Conservation (phyloP, 208 protist genomes). For the Leishmania tarentolae region DNA sequence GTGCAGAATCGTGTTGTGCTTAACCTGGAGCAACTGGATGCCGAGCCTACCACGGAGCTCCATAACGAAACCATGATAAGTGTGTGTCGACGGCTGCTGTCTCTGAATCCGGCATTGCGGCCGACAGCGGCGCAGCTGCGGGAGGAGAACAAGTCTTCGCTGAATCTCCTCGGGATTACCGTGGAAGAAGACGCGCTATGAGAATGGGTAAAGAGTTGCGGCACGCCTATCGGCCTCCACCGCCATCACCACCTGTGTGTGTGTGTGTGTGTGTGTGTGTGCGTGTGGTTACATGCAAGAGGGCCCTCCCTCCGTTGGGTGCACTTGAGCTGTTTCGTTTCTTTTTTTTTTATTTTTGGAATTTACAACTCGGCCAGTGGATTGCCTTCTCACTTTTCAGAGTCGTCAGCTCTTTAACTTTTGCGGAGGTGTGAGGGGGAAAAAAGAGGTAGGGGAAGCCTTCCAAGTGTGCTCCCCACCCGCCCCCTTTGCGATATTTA, state of each 20-base stretch:
- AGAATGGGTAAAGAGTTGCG: background rate
- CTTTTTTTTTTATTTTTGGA: no score
- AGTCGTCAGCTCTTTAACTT: no score
- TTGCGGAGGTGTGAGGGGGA: no score
- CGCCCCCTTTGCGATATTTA: no score
- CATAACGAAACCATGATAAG: background rate
- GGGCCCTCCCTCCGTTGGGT: no score
- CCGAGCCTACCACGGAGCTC: background rate
- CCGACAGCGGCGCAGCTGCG: background rate
- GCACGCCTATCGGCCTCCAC: background rate
- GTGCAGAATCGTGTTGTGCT: background rate
- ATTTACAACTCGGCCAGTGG: no score
- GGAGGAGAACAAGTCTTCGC: conserved; percentile 2
- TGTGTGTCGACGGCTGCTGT: conserved; percentile 2
- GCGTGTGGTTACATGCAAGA: no score
- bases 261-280: background rate
- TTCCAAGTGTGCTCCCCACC: no score
- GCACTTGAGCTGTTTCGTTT: no score
- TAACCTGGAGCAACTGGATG: background rate
- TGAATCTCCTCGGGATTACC: background rate
- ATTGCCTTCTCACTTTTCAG: no score
- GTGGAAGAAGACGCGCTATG: background rate
- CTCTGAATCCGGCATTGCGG: background rate
- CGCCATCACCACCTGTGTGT: background rate
- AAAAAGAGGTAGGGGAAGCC: no score